Base-by-base conservation (phyloP, 495 filamentous ascomycete species). In the Talaromyces proteolyticus region DNA sequence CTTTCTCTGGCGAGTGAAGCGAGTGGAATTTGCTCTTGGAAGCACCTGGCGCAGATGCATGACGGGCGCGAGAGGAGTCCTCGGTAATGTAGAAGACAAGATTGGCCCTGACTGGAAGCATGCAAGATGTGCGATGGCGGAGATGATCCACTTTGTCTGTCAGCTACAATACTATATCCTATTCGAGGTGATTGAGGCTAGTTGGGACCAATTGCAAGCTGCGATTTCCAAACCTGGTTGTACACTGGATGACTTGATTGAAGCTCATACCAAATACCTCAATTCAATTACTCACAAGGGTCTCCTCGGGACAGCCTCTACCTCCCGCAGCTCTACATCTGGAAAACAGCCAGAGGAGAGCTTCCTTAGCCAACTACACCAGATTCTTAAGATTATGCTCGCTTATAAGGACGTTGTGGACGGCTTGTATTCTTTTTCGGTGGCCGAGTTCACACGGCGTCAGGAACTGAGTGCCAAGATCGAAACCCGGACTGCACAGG, bases 151-250 rank as follows among this genome's bases (percentile, higher is more conserved):
- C 63, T 96, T 99, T 55, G 87, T 97, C 57, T 87, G 87, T 50
- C 94, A 99, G 65, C 77, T 99, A 25, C 94, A 97, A 63, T 96
- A 96, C 68, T 99, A 99, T 66, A 96, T 99, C 57, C 79, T 99
- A 16, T 96, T 96, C 59, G 93, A 97, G 65, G 94, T 99, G 54
- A 97, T 99, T 62, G 93, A 97, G 66, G 81, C 84, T 47, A 88
- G 86, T 47, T 99, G 94, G 94, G 83, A 87, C 53, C 83, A 89
- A 55, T 77, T 99, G 6, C 86, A 95, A 56, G 76, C 79, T 3
- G 85, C 85, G 34, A 83, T 96, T 47, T 78, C 74, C 42, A 90
- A 87, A 61, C 87, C 89, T 14, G 85, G 86, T 26, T 87, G 83
- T 57, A 99, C 94, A 0, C 79, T 99, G 14, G 94, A 97, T 69